Conservation (phyloP, 495 filamentous ascomycete genomes). For the Wilcoxina mikolae region DNA sequence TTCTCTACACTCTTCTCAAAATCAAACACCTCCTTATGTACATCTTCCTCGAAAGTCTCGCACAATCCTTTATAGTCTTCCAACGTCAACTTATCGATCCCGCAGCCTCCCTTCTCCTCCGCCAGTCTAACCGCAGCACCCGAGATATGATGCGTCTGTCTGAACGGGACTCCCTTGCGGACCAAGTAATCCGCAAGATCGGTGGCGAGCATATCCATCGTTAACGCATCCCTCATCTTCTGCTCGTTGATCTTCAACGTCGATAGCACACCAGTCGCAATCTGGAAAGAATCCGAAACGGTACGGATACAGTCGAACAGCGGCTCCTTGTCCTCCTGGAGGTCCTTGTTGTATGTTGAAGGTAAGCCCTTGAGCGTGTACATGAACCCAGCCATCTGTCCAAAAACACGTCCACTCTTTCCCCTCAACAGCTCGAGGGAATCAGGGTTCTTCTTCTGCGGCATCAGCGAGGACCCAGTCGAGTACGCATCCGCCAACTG, state of each 20-base stretch:
- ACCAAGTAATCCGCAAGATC: conserved; percentile 88
- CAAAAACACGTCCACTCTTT: conserved; percentile 72
- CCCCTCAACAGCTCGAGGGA: conserved; percentile 75
- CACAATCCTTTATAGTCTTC: conserved; percentile 62
- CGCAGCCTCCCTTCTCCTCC: conserved; percentile 48
- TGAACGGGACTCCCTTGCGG: conserved; percentile 69
- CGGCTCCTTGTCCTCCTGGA: conserved; percentile 81
- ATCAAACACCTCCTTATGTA: conserved; percentile 52
- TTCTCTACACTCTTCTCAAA: conserved; percentile 81
- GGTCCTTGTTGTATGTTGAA: conserved; percentile 86
- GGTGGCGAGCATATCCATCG: conserved; percentile 68
- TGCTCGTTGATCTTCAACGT: conserved; percentile 48
- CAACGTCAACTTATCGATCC: conserved; percentile 60
- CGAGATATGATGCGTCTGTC: conserved; percentile 80
- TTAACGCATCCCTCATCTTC: conserved; percentile 63
- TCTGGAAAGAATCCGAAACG: conserved; percentile 68
- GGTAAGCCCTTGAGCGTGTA: conserved; percentile 77
- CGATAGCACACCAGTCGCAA: conserved; percentile 36
- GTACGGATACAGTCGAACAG: conserved; percentile 83
- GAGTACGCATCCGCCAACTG: conserved; percentile 72
- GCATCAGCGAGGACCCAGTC: conserved; percentile 77
- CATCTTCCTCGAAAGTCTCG: conserved; percentile 58
- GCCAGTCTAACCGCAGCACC: conserved; percentile 63
- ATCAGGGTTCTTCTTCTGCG: conserved; percentile 74
- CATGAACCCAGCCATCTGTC: conserved; percentile 80